Percentiles rank a stretch among this genome's conserved stretches.
Evolutionary conservation across 2,329 filamentous ascomycete genomes (phyloP).

Genomic region (Diplodia intermedia): DNA sequence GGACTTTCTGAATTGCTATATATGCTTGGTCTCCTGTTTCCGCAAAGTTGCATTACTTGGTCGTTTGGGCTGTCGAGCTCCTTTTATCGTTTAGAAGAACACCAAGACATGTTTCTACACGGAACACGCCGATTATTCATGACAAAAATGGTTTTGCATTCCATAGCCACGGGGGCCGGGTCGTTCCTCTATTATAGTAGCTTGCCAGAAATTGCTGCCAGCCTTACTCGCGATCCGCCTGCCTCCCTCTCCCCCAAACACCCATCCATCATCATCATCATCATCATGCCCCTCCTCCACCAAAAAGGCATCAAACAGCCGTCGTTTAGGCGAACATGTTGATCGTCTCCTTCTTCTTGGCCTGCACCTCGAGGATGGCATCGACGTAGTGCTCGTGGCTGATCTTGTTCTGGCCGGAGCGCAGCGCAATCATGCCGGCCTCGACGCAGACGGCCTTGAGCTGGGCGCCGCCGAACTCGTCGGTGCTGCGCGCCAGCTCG

Average conservation of each 20-base stretch:
- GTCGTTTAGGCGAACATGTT: conserved; percentile 50
- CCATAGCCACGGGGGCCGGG: conserved; percentile 3
- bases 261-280: background rate
- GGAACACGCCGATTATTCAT: background rate
- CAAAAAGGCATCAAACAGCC: background rate
- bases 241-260: background rate
- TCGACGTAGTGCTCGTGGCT: conserved; percentile 98
- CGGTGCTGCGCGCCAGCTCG: conserved; percentile 92
- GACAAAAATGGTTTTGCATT: background rate
- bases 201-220: background rate
- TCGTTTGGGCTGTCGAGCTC: no score
- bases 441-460: conserved; percentile 98
- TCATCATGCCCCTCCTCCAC: background rate
- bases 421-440: conserved; percentile 97
- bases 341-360: conserved; percentile 87
- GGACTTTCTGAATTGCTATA: no score
- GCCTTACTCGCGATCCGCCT: background rate
- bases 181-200: conserved; percentile 17
- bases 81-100: no score
- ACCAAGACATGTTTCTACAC: no score
- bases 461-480: conserved; percentile 98
- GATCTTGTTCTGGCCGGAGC: conserved; percentile 94
- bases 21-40: no score
- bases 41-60: no score
- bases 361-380: conserved; percentile 94